Percentiles rank a stretch among this genome's conserved stretches.
Conservation (phyloP, 352 stramenopile species). For the Lagenidium sp. region DNA sequence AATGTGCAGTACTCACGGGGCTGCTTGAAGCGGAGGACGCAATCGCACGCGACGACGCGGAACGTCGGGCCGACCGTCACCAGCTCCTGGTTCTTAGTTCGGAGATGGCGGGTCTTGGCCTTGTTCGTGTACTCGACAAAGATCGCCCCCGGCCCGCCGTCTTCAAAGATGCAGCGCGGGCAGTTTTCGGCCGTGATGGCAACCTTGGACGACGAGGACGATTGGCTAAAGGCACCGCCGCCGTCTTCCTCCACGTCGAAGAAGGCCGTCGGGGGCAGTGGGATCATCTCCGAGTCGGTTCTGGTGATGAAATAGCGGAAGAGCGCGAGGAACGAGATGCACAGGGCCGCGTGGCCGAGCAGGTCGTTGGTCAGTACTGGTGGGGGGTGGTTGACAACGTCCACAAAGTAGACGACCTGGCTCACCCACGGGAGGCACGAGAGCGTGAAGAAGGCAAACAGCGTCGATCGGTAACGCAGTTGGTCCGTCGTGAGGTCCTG, state of each 20-base stretch:
- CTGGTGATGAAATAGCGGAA: slow-evolving; percentile 34
- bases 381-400: slow-evolving; percentile 31
- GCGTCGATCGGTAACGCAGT: slow-evolving; percentile 38
- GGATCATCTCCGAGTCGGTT: slow-evolving; percentile 49
- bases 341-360: slow-evolving; percentile 28
- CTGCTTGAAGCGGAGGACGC: slow-evolving; percentile 59
- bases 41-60: slow-evolving; percentile 79
- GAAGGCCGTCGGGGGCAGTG: slow-evolving; percentile 62
- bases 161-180: slow-evolving; percentile 72
- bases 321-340: slow-evolving; percentile 26
- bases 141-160: slow-evolving; percentile 61
- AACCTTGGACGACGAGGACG: slow-evolving; percentile 26
- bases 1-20: slow-evolving; percentile 66
- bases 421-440: slow-evolving; percentile 56
- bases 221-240: slow-evolving; percentile 10
- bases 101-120: slow-evolving; percentile 30
- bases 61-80: slow-evolving; percentile 69
- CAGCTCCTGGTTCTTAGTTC: slow-evolving; percentile 29
- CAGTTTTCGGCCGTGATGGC: slow-evolving; percentile 72
- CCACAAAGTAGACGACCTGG: slow-evolving; percentile 50
- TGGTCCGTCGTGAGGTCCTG: slow-evolving; percentile 30
- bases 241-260: slow-evolving; percentile 46
- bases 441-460: slow-evolving; percentile 43
- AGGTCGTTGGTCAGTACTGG: slow-evolving; percentile 29
- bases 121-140: slow-evolving; percentile 53